Conservation (phyloP, 768 basidiomycete genomes). For the Amanita exitialis region DNA sequence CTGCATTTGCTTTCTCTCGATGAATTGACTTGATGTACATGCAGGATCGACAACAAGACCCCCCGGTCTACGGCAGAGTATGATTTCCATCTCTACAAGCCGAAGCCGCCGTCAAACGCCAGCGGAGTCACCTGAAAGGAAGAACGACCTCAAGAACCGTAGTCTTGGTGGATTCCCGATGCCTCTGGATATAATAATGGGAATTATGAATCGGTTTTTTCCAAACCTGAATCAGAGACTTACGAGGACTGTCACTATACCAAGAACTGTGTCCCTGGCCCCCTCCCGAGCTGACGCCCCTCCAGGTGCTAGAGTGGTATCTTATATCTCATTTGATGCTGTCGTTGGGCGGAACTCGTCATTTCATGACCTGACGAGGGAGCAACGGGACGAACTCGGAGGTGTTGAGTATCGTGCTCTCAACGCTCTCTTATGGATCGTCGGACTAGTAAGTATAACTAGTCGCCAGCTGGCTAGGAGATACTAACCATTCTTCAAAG, state of each 20-base stretch:
- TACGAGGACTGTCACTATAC: slow-evolving; percentile 67
- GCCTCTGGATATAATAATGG: slow-evolving; percentile 44
- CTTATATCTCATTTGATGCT: slow-evolving; percentile 84
- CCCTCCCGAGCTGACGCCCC: slow-evolving; percentile 27
- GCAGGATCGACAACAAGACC: not conserved
- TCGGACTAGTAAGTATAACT: slow-evolving; percentile 49
- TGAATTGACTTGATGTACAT: slow-evolving; percentile 9
- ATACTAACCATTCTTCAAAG: slow-evolving; percentile 27
- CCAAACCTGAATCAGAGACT: slow-evolving; percentile 52
- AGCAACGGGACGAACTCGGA: slow-evolving; percentile 85
- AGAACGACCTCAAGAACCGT: slow-evolving; percentile 22
- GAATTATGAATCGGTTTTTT: slow-evolving; percentile 44
- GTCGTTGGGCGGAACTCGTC: slow-evolving; percentile 75
- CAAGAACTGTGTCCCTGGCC: slow-evolving; percentile 51
- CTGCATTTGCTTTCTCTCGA: slow-evolving; percentile 11
- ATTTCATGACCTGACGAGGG: slow-evolving; percentile 59
- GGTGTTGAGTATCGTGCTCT: slow-evolving; percentile 90
- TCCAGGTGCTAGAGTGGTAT: slow-evolving; percentile 42
- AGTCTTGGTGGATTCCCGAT: slow-evolving; percentile 72
- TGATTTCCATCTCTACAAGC: not conserved
- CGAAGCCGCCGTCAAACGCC: not conserved
- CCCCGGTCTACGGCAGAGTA: not conserved
- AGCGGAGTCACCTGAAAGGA: slow-evolving; percentile 6
- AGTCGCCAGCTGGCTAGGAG: not conserved
- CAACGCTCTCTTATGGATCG: slow-evolving; percentile 73